Conservation (phyloP, 192 early-diverging fungal genomes). For the Globomyces pollinis-pini region DNA sequence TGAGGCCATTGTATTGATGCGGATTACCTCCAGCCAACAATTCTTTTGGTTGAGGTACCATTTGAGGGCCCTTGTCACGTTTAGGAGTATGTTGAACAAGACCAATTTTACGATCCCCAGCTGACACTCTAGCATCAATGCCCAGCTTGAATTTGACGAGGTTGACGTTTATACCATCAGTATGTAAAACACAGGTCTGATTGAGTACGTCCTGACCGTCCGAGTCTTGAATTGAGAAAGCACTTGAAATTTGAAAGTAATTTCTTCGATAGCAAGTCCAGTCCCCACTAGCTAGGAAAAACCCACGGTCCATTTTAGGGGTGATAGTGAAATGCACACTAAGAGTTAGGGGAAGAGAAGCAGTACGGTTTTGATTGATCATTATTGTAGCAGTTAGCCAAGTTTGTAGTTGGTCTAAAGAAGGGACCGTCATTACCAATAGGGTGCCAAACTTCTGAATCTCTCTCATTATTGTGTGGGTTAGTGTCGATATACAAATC, state of each 20-base stretch:
- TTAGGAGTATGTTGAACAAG: constrained; percentile 84
- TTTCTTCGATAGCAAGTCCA: constrained; percentile 96
- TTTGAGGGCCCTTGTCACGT: constrained; percentile 89
- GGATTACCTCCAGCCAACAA: constrained; percentile 3
- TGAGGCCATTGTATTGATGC: constrained; percentile 1
- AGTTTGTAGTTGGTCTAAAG: too few relatives aligned
- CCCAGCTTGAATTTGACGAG: constrained; percentile 60
- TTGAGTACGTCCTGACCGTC: constrained; percentile 17
- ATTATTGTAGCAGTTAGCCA: too few relatives aligned
- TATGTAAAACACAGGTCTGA: constrained; percentile 50
- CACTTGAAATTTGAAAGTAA: constrained; percentile 78
- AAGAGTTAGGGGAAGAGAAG: too few relatives aligned
- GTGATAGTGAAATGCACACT: too few relatives aligned
- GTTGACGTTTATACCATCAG: constrained; percentile 27
- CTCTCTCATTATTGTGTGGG: too few relatives aligned
- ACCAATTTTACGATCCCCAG: constrained; percentile 65
- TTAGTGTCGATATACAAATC: too few relatives aligned
- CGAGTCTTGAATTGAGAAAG: constrained; percentile 40
- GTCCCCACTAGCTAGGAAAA: constrained; percentile 77
- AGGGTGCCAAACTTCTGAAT: too few relatives aligned
- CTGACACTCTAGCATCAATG: constrained; percentile 60
- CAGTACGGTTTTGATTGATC: too few relatives aligned
- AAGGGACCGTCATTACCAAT: too few relatives aligned
- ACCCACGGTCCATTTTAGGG: constrained; percentile 63
- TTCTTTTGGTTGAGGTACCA: constrained; percentile 39